Percentiles rank a stretch among this genome's conserved stretches.
phyloP scores from a whole-genome alignment of 1,284 basidiomycete genomes.

The Ceratobasidium sp. region DNA sequence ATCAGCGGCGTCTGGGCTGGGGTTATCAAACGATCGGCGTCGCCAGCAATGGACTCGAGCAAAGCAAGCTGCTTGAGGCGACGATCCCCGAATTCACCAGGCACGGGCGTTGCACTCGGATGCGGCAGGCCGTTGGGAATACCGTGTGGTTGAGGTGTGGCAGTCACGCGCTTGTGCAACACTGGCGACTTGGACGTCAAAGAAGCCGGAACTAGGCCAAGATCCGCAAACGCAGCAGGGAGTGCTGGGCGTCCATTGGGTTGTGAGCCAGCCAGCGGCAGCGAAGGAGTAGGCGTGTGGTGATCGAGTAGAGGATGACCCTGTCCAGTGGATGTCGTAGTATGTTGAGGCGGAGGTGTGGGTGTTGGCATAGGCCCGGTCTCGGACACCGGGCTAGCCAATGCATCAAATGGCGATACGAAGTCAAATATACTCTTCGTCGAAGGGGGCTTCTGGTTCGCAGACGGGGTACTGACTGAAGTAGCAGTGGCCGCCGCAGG shows the following conservation, averaged over 20 bases:
- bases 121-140: not conserved
- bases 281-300: not conserved
- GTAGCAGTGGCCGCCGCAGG: not conserved
- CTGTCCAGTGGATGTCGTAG: not conserved
- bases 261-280: not conserved
- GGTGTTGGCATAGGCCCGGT: conserved; percentile 10
- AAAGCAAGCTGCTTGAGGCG: conserved; percentile 72
- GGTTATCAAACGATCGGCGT: conserved; percentile 46
- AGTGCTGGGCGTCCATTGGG: not conserved
- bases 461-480: conserved; percentile 42
- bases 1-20: conserved; percentile 24
- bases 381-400: conserved; percentile 27
- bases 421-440: conserved; percentile 42
- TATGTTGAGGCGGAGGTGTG: conserved; percentile 10
- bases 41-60: conserved; percentile 73
- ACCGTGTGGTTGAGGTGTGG: conserved; percentile 16
- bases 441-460: conserved; percentile 55
- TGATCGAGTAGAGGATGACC: not conserved
- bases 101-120: conserved; percentile 17
- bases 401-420: conserved; percentile 42
- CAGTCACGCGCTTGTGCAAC: conserved; percentile 17
- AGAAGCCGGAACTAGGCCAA: conserved; percentile 31
- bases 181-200: conserved; percentile 27
- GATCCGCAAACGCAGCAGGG: conserved; percentile 31
- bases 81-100: conserved; percentile 44